Percentiles rank a stretch among this genome's conserved stretches.
These are phyloP conservation scores for Pseudocercospora crystallina DNA, from an alignment of 2,329 filamentous ascomycete genomes.

Conservation along the genomic window DNA sequence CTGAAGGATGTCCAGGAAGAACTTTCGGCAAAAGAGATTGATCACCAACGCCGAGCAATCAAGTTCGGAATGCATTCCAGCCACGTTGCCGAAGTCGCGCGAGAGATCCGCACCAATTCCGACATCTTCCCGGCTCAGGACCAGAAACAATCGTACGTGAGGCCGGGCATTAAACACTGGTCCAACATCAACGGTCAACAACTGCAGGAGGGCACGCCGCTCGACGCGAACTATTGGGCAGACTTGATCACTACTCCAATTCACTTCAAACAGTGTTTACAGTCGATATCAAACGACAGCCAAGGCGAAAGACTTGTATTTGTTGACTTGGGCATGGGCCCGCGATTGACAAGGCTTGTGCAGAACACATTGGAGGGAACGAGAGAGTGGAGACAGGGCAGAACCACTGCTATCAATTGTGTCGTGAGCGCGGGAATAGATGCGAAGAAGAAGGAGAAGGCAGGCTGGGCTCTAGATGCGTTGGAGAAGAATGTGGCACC, in stretches of 20 bases:
- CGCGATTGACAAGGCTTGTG: not conserved
- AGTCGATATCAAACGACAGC: not conserved
- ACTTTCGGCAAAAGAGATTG: not conserved
- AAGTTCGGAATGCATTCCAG: not conserved
- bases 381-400: not conserved
- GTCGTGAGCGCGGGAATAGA: not conserved
- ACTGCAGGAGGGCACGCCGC: not conserved
- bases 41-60: not conserved
- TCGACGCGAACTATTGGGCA: not conserved
- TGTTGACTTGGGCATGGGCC: not conserved
- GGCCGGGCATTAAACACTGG: not conserved
- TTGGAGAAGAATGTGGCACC: too few species aligned
- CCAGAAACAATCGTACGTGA: not conserved
- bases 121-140: not conserved
- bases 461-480: too few species aligned
- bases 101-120: not conserved
- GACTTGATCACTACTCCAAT: not conserved
- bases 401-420: not conserved
- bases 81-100: not conserved
- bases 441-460: too few species aligned
- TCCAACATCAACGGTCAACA: not conserved
- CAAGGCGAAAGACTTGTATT: not conserved
- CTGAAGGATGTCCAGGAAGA: not conserved
- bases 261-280: not conserved
- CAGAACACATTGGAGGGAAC: not conserved